Evolutionary conservation across 78 protist species (phyloP), one percentile per base, ranked within the genome.

Genomic region (Tieghemostelium lacteum): DNA sequence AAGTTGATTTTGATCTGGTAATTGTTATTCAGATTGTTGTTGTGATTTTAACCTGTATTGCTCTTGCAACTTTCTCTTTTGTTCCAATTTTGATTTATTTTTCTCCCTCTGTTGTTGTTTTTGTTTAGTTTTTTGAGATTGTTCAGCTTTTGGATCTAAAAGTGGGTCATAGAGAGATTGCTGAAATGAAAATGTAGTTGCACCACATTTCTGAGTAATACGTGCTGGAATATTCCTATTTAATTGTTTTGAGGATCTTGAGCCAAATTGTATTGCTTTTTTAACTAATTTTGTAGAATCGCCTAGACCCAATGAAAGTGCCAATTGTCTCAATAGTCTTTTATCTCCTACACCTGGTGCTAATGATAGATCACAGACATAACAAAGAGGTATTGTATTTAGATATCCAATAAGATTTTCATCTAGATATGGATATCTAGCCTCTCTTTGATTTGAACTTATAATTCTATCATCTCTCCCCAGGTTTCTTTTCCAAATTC

Each of bases 381-480:
- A 80, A 0, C 69, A 49, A 20, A 73, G 17, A 2, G 85, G 88
- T 2, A 92, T 52, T 34, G 42, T 12, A n/a, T 72, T 39, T 26
- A 85, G 36, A 37, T 54, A 66, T 55, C 28, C 61, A 12, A 94
- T 64, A 3, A 96, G 75, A 17, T 75, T 58, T 36, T 94, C 96
- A 69, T 94, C 98, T 14, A 96, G 67, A 54, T 94, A 96, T 6
- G 98, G 98, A 52, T 71, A 92, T 37, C 98, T 92, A 29, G 80
- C 93, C 57, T 96, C 98, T 29, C 93, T 26, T 1, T 96, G 96
- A 70, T 71, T 85, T 60, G 94, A 95, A n/a, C 95, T 55, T 0
- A 97, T n/a, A 5, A 88, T 61, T 0, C 99, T 94, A 52, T 96
- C 99, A 85, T 97, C 99, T 24, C 99, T 78, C 1, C 98, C 98